Base-by-base conservation (phyloP, 2,329 filamentous ascomycete species). In the Cladosporium austrohemisphaericum region DNA sequence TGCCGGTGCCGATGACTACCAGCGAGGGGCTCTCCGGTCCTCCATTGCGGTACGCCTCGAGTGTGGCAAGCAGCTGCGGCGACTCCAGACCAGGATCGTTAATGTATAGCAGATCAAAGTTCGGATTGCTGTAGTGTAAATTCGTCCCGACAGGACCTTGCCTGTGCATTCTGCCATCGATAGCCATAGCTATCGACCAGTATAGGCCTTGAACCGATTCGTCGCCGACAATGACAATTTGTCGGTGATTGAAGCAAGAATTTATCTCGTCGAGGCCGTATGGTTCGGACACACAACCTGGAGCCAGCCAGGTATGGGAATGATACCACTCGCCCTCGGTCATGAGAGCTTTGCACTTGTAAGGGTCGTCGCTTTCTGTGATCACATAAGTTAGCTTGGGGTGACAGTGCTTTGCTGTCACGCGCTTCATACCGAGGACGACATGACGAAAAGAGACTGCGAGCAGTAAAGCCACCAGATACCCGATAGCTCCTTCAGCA, bases 31-130 rank as follows among this genome's bases (percentile, higher is more conserved):
- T 53, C 11, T 47, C 50, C n/a, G 29, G 32, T 14, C 55, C 41
- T 43, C 54, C 57, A 37, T 59, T 53, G 23, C 58, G 62, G 54
- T 71, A 75, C 2, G 59, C 58, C 22, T 63, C 58, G 33, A 81
- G 56, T 40, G 76, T 70, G 11, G 65, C 58, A 19, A 69, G 60
- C 22, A 77, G 57, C 7, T 58, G 57, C 0, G 74, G 72, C 22
- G 74, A 71, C 60, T 84, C 79, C 19, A 84, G 68, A 65, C 71
- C 83, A 0, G 82, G 81, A 62, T 85, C 81, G 79, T 80, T 85
- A 9, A 82, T 62, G 54, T 82, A 83, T 38, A 77, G 68, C 20
- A 84, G 56, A 22, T 61, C 70, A 2, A 79, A 69, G n/a, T 69
- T 71, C 11, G 68, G 67, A 1, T 70, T 69, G 5, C 66, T 63